These are phyloP conservation scores for Wickerhamiella allomyrinae DNA, from an alignment of 805 yeast species.

Conservation along the genomic window DNA sequence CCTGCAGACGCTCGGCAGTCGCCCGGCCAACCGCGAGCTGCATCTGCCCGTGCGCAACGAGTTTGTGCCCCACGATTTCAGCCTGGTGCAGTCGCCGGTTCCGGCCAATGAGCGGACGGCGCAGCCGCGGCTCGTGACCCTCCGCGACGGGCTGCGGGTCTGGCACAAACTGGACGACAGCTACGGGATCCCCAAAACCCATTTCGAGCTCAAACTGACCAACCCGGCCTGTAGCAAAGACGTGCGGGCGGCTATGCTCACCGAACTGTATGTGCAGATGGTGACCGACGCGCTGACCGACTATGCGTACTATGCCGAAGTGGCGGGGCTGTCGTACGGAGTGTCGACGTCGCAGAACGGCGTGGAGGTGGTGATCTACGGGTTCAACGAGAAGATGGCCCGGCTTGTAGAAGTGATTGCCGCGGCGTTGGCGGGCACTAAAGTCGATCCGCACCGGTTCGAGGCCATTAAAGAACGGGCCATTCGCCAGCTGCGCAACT, in stretches of 20 bases:
- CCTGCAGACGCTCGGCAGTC: conserved; percentile 17
- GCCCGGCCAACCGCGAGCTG: conserved; percentile 22
- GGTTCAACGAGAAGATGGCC: conserved; percentile 72
- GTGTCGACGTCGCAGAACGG: conserved; percentile 57
- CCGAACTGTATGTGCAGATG: conserved; percentile 53
- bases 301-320: conserved; percentile 64
- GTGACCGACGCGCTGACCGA: conserved; percentile 65
- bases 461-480: conserved; percentile 50
- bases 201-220: conserved; percentile 48
- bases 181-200: conserved; percentile 78
- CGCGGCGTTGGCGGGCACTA: conserved; percentile 36
- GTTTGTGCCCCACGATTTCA: conserved; percentile 69
- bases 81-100: conserved; percentile 32
- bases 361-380: conserved; percentile 48
- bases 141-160: conserved; percentile 23
- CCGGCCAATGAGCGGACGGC: conserved; percentile 28
- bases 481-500: conserved; percentile 49
- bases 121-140: conserved; percentile 48
- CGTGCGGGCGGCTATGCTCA: conserved; percentile 33
- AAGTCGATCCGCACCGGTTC: conserved; percentile 44
- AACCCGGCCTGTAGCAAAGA: conserved; percentile 28
- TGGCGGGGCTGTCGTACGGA: conserved; percentile 57
- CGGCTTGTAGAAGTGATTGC: conserved; percentile 48
- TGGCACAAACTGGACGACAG: conserved; percentile 90
- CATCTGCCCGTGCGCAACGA: conserved; percentile 61